Evolutionary conservation across 768 basidiomycete genomes (phyloP), one percentile per base, ranked within the genome.

Genomic region (Pholiota microspora): DNA sequence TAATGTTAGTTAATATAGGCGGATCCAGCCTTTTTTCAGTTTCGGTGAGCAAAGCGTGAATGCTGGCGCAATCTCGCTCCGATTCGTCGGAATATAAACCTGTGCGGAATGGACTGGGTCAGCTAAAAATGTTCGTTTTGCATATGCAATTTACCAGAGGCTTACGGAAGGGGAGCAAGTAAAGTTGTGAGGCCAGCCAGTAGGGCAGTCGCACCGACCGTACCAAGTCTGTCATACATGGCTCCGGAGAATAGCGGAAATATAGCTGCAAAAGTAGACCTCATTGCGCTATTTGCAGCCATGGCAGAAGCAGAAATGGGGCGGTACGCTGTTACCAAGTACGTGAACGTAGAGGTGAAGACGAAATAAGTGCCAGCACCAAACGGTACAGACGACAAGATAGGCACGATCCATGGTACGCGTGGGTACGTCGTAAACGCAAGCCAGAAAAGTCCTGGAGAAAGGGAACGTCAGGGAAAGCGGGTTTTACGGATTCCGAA

Each of bases 131-230:
- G n/a, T n/a, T n/a, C n/a, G n/a, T n/a, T n/a, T n/a, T n/a, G n/a
- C n/a, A n/a, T n/a, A n/a, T n/a, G n/a, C n/a, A n/a, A n/a, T n/a
- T n/a, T n/a, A n/a, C n/a, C n/a, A n/a, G n/a, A n/a, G n/a, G n/a
- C 83, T 63, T 53, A 85, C 83, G 83, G 83, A 38, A 84, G 62
- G 0, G 88, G 88, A 1, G 80, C 77, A 77, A 86, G 80, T 15
- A 85, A 44, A 2, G 80, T 77, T 54, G 79, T 77, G 9, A 90
- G 63, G 0, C 88, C 86, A 1, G 83, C 88, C 15, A 90, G 62
- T n/a, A 89, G 73, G 12, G 84, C 87, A 0, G 84, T 86, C 0
- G 86, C 88, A 0, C 88, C 89, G 0, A 86, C 86, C 0, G 85
- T 83, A 0, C 88, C 86, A 4, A 91, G 65, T 45, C 80, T 80